Base-by-base conservation (phyloP, 768 basidiomycete genomes). In the Rhizopogon vinicolor region DNA sequence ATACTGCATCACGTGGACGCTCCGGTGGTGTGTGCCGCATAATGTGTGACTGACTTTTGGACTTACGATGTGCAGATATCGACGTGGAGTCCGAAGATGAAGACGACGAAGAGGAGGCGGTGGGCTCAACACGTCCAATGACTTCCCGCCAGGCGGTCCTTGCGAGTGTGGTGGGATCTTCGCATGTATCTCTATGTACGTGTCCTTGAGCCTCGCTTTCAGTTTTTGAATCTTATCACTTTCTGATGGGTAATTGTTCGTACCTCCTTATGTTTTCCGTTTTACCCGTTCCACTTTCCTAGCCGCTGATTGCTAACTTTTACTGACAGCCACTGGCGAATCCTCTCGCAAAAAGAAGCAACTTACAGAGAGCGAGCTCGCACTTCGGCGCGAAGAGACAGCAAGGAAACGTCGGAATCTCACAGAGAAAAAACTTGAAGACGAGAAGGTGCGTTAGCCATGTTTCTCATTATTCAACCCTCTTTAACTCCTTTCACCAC, bases 381-480 rank as follows among this genome's bases (percentile, higher is more conserved):
- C 88, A 0, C 72, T 91, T 3, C 78, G 85, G 41, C 76, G 86
- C 18, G 89, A 92, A 62, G 92, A 94, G 65, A 90, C 86, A 0
- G 89, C 89, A 0, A 75, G 91, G 39, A 93, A 92, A 70, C 78
- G 92, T 51, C 88, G 83, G 63, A 87, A 90, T 62, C 70, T 93
- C 43, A 83, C 82, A 6, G 89, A 92, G 70, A 91, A 91, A 74
- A 89, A 88, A 68, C 75, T 91, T 3, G 88, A 91, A 64, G 89
- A 92, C 55, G 91, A 92, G 69, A 91, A 90, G 82, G 91, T 85
- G 53, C 51, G 66, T 60, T 13, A 7, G 18, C 14, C 7, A 19
- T 46, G 2, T 33, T 33, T 46, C 3, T n/a, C n/a, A 12, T 45
- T 16, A 29, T 12, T 29, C 9, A 45, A 13, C n/a, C n/a, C 28